A percentile compares a stretch with the other conserved stretches of the same genome.
Conservation (phyloP, 2,329 filamentous ascomycete species). For the Pestalotiopsis sp. region DNA sequence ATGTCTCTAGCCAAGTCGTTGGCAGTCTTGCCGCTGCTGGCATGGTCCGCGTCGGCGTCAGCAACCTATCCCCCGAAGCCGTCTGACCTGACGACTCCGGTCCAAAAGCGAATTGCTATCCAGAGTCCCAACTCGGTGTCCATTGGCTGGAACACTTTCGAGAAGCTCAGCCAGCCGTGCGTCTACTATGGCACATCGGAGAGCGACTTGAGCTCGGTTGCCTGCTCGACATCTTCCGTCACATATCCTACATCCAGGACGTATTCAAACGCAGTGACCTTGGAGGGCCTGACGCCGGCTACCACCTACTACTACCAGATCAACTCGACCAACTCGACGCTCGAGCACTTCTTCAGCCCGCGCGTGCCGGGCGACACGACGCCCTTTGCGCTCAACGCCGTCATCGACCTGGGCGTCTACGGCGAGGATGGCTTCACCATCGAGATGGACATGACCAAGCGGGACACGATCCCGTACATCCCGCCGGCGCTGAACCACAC, state of each 20-base stretch:
- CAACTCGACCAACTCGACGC: conserved; percentile 55
- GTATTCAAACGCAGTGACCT: conserved; percentile 50
- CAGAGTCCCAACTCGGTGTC: conserved; percentile 34
- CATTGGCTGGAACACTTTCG: conserved; percentile 61
- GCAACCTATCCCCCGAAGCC: conserved; percentile 49
- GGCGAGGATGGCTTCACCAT: conserved; percentile 56
- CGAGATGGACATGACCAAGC: conserved; percentile 43
- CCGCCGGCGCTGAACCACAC: conserved; percentile 58
- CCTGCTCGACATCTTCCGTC: conserved; percentile 47
- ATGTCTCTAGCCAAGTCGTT: conserved; percentile 21
- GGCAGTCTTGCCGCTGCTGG: conserved; percentile 29
- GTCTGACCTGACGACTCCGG: conserved; percentile 46
- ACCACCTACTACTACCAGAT: conserved; percentile 66
- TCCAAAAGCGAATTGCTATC: neutral
- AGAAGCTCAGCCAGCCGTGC: conserved; percentile 45
- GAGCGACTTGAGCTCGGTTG: conserved; percentile 36
- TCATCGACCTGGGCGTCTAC: conserved; percentile 59
- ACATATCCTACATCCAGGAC: conserved; percentile 59
- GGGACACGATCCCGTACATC: conserved; percentile 50
- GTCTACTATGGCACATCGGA: conserved; percentile 53
- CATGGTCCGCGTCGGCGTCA: conserved; percentile 25
- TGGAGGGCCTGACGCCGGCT: conserved; percentile 48
- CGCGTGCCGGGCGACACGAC: conserved; percentile 56
- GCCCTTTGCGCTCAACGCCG: conserved; percentile 53
- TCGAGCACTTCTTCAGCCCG: conserved; percentile 56